Conservation (phyloP, 192 early-diverging fungal species). For the Gamsiella multidivaricata region DNA sequence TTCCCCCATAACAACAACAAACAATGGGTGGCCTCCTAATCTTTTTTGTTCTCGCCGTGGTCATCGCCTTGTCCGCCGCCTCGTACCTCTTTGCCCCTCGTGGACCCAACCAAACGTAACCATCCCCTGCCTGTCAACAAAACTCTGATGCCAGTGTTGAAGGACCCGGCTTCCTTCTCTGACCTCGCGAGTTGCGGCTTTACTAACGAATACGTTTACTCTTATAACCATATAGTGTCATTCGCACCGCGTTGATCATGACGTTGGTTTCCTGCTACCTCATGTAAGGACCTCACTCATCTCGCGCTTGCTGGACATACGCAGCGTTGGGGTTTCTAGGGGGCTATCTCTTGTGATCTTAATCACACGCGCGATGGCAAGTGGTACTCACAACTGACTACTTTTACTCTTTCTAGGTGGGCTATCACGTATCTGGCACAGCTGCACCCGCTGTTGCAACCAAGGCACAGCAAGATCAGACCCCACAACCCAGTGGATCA, state of each 20-base stretch:
- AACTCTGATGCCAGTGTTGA: background rate
- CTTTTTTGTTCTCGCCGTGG: slow-evolving; percentile 64
- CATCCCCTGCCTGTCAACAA: background rate
- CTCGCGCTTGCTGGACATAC: no score
- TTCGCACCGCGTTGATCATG: slow-evolving; percentile 68
- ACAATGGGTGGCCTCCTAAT: slow-evolving; percentile 66
- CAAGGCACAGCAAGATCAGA: slow-evolving; percentile 76
- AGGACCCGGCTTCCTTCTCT: background rate
- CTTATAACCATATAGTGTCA: slow-evolving; percentile 55
- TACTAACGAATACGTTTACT: no score
- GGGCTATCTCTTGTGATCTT: no score
- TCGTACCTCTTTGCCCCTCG: slow-evolving; percentile 66
- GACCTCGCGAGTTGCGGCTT: background rate
- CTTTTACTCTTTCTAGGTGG: slow-evolving; percentile 70
- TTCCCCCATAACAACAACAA: background rate
- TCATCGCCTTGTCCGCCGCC: slow-evolving; percentile 53
- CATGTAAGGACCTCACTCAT: slow-evolving; percentile 61
- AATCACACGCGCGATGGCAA: no score
- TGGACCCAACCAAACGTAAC: slow-evolving; percentile 72
- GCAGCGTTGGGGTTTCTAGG: no score
- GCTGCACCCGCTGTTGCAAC: slow-evolving; percentile 83
- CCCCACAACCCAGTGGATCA: slow-evolving; percentile 38
- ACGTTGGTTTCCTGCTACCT: slow-evolving; percentile 68
- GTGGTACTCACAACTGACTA: no score
- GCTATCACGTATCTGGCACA: slow-evolving; percentile 90